A percentile compares a stretch with the other conserved stretches of the same genome.
phyloP scores from a whole-genome alignment of 352 stramenopile species.

The Phytophthora tentaculata region DNA sequence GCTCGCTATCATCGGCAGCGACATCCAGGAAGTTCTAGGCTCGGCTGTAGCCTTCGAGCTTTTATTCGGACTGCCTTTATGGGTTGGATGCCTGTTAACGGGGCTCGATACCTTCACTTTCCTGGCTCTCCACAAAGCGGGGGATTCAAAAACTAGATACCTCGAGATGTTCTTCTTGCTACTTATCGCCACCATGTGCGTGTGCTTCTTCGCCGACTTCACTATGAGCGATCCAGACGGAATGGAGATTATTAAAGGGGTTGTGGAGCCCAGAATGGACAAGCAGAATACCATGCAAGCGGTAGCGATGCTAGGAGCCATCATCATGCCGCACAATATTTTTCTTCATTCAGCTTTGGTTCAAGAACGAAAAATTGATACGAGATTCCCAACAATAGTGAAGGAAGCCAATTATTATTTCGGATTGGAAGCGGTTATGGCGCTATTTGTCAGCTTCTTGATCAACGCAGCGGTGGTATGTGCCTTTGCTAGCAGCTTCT shows the following conservation, averaged over 20 bases:
- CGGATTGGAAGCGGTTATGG: conserved; percentile 91
- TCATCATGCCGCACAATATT: conserved; percentile 98
- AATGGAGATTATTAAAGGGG: conserved; percentile 53
- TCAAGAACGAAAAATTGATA: conserved; percentile 58
- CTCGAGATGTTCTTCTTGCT: conserved; percentile 93
- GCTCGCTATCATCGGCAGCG: conserved; percentile 88
- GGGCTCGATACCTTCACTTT: conserved; percentile 91
- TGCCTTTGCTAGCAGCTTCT: conserved; percentile 95
- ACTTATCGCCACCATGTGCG: conserved; percentile 93
- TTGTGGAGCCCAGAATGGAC: conserved; percentile 29
- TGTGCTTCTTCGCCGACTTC: conserved; percentile 94
- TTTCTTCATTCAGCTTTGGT: conserved; percentile 95
- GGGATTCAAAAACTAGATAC: conserved; percentile 52
- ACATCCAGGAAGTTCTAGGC: conserved; percentile 85
- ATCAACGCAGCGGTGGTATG: conserved; percentile 94
- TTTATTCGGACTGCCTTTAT: conserved; percentile 73
- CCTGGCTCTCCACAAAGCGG: conserved; percentile 79
- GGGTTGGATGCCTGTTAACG: conserved; percentile 73
- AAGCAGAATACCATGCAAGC: conserved; percentile 50
- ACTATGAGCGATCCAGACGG: not conserved
- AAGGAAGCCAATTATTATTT: conserved; percentile 93
- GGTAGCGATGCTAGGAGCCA: conserved; percentile 92
- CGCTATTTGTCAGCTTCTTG: conserved; percentile 93
- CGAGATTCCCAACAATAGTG: conserved; percentile 59
- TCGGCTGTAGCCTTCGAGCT: conserved; percentile 85